Conservation (phyloP, 73 alveolate genomes). For the Tetrahymena borealis region DNA sequence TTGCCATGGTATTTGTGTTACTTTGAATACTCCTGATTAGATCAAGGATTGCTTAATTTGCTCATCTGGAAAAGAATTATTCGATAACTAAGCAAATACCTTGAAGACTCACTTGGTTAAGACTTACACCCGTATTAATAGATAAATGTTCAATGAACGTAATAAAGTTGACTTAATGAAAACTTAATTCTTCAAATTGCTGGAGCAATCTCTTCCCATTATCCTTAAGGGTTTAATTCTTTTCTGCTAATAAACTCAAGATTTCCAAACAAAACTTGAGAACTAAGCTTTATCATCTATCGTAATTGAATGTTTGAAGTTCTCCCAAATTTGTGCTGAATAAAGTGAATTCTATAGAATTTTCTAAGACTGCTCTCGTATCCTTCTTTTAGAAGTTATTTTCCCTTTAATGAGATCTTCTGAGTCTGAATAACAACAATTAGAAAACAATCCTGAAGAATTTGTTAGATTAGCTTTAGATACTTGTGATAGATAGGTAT, state of each 20-base stretch:
- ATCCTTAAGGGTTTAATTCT: not conserved
- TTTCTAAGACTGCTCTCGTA: conserved; percentile 13
- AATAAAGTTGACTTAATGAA: conserved; percentile 6
- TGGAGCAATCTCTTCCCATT: not conserved
- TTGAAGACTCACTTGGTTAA: conserved; percentile 7
- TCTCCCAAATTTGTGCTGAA: conserved; percentile 8
- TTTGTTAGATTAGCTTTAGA: conserved; percentile 67
- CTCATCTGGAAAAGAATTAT: not conserved
- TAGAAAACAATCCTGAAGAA: conserved; percentile 58
- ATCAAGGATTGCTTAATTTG: conserved; percentile 7
- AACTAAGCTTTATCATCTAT: not conserved
- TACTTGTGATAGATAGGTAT: conserved; percentile 60
- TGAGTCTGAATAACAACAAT: conserved; percentile 32
- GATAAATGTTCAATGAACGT: not conserved
- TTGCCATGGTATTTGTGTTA: not conserved
- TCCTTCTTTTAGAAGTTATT: conserved; percentile 51
- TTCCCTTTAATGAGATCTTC: conserved; percentile 54
- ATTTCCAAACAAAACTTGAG: not conserved
- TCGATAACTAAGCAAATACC: conserved; percentile 10
- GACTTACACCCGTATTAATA: not conserved
- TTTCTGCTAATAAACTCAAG: not conserved
- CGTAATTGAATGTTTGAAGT: conserved; percentile 1
- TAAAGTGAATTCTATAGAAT: conserved; percentile 34
- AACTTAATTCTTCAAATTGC: conserved; percentile 7
- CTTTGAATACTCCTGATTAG: not conserved